Evolutionary conservation across 1,139 yeast species (phyloP).

Genomic region (Yamadazyma aaseri): DNA sequence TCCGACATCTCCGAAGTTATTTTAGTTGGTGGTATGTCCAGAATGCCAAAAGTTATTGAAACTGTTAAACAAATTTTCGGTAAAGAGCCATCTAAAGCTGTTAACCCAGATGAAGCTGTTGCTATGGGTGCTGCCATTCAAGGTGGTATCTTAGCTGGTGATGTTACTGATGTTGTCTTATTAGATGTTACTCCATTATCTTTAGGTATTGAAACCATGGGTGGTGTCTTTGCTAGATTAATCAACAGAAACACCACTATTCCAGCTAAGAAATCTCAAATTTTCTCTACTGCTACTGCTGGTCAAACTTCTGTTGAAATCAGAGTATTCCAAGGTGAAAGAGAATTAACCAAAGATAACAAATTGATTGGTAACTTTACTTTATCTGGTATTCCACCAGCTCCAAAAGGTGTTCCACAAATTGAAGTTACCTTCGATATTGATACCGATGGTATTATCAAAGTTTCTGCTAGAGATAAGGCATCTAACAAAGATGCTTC

Average conservation of each 20-base stretch:
- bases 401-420: constrained; percentile 99
- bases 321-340: constrained; percentile 99
- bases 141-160: constrained; percentile 99
- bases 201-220: constrained; percentile 96
- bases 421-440: constrained; percentile 97
- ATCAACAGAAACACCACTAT: constrained; percentile 97
- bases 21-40: constrained; percentile 99
- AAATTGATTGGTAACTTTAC: constrained; percentile 98
- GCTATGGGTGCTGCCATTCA: constrained; percentile 99
- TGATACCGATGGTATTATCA: constrained; percentile 98
- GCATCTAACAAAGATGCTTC: constrained; percentile 98
- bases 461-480: constrained; percentile 98
- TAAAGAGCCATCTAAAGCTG: constrained; percentile 96
- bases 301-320: constrained; percentile 99
- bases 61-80: constrained; percentile 92
- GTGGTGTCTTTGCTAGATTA: constrained; percentile 97
- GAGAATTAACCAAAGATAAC: constrained; percentile 98
- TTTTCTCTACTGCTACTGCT: constrained; percentile 97
- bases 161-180: constrained; percentile 73
- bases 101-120: constrained; percentile 99
- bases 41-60: constrained; percentile 99
- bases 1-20: constrained; percentile 92
- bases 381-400: constrained; percentile 95
- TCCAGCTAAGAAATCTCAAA: constrained; percentile 96
- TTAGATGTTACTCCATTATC: constrained; percentile 98